Evolutionary conservation across 1,284 basidiomycete species (phyloP).

Genomic region (Puccinia novopanici): DNA sequence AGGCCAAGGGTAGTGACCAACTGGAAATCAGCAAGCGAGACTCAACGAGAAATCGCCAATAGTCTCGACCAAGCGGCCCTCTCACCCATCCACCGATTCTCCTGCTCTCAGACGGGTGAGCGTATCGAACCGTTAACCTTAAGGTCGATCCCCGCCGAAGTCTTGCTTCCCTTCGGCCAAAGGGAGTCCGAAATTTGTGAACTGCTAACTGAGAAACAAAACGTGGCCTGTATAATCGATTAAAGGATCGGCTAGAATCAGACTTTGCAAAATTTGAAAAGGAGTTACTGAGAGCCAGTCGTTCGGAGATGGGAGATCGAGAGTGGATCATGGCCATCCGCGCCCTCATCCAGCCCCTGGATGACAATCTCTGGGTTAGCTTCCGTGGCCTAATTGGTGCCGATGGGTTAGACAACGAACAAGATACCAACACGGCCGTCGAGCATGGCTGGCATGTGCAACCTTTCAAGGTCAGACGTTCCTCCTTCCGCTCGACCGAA

Average conservation of each 20-base stretch:
- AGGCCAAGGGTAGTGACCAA: constrained; percentile 12
- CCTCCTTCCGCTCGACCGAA: neutral
- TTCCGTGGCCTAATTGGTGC: neutral
- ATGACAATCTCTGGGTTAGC: constrained; percentile 1
- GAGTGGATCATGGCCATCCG: constrained; percentile 19
- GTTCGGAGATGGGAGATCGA: neutral
- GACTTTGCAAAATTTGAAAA: neutral
- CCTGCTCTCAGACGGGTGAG: neutral
- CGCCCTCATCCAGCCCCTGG: neutral
- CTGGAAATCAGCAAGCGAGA: constrained; percentile 12
- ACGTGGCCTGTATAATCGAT: constrained; percentile 11
- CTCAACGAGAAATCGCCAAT: neutral
- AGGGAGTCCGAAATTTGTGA: neutral
- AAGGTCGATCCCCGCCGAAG: neutral
- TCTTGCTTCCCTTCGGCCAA: neutral
- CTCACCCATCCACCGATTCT: neutral
- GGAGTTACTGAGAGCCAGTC: neutral
- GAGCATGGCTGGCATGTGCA: constrained; percentile 8
- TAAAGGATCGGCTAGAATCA: neutral
- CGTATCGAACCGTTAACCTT: constrained; percentile 7
- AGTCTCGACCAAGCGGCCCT: neutral
- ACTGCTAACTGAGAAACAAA: neutral
- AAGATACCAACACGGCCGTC: neutral
- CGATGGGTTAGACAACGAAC: neutral
- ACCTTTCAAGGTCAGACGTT: neutral